phyloP scores from a whole-genome alignment of 768 basidiomycete genomes.

The Tylopilus rubrobrunneus region DNA sequence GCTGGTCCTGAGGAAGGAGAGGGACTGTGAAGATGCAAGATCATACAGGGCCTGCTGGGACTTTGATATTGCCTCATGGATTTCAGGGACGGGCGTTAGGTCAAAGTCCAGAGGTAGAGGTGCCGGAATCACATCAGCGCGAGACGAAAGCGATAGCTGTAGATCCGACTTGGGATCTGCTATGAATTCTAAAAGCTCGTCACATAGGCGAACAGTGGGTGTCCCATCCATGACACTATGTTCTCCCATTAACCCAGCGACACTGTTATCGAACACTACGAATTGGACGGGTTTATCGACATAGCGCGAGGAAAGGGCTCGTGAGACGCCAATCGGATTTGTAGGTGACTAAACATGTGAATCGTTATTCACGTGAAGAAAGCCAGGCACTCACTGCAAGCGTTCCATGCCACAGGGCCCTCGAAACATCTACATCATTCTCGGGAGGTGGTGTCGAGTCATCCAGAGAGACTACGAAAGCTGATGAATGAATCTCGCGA shows the following conservation, averaged over 20 bases:
- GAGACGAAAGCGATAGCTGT: conserved; percentile 33
- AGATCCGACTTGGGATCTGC: conserved; percentile 62
- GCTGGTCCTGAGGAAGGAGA: conserved; percentile 58
- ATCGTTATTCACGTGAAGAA: not conserved
- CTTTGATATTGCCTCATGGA: conserved; percentile 44
- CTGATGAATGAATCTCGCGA: too few relatives aligned
- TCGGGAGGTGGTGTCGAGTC: too few relatives aligned
- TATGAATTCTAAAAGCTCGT: conserved; percentile 61
- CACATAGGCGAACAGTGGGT: conserved; percentile 69
- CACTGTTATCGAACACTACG: conserved; percentile 77
- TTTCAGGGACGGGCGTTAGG: conserved; percentile 37
- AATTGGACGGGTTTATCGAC: conserved; percentile 90
- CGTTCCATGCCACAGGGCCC: too few relatives aligned
- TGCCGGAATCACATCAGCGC: conserved; percentile 32
- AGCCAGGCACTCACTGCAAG: too few relatives aligned
- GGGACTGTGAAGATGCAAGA: conserved; percentile 59
- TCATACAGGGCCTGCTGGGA: conserved; percentile 55
- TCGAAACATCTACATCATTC: too few relatives aligned
- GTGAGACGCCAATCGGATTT: conserved; percentile 23
- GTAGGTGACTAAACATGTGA: conserved; percentile 13
- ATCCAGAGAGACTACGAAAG: too few relatives aligned
- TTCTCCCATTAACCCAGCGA: conserved; percentile 89
- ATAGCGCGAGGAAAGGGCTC: conserved; percentile 73
- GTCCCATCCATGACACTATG: conserved; percentile 92
- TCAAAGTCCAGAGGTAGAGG: conserved; percentile 67